These are phyloP conservation scores for Plasmodium sp. DNA, from an alignment of 169 alveolate genomes.

Conservation along the genomic window DNA sequence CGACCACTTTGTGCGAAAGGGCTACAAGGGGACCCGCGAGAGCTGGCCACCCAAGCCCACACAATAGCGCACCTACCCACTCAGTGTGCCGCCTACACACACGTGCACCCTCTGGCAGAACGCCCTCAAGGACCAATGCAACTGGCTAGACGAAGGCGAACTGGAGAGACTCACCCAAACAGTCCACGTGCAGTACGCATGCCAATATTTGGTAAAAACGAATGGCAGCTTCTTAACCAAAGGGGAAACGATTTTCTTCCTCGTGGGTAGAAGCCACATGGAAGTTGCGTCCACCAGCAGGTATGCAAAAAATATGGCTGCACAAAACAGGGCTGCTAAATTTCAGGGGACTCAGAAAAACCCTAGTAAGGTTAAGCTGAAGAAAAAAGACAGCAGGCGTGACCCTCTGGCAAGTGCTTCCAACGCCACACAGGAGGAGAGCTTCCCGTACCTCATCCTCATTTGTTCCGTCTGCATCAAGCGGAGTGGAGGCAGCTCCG, in stretches of 20 bases:
- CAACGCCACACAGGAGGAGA: neutral
- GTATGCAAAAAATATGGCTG: neutral
- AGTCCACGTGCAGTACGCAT: conserved; percentile 25
- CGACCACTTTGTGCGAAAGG: neutral
- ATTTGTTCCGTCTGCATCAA: conserved; percentile 52
- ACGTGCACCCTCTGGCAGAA: neutral
- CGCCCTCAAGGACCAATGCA: conserved; percentile 1
- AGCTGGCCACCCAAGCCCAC: neutral
- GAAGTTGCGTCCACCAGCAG: neutral
- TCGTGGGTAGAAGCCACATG: conserved; percentile 6
- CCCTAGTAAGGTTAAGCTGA: neutral
- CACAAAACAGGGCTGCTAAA: neutral
- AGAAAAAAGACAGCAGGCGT: neutral
- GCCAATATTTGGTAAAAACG: conserved; percentile 27
- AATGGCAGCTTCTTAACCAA: neutral
- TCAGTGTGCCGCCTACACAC: neutral
- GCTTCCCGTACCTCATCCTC: conserved; percentile 5
- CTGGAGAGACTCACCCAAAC: conserved; percentile 21
- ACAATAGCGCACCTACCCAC: neutral
- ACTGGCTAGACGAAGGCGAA: conserved; percentile 56
- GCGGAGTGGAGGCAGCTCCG: neutral
- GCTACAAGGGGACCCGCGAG: neutral
- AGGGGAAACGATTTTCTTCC: conserved; percentile 2
- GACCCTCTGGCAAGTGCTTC: neutral
- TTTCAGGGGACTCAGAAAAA: neutral